phyloP scores from a whole-genome alignment of 257 asterid species.

The Forsythia viridissima region DNA sequence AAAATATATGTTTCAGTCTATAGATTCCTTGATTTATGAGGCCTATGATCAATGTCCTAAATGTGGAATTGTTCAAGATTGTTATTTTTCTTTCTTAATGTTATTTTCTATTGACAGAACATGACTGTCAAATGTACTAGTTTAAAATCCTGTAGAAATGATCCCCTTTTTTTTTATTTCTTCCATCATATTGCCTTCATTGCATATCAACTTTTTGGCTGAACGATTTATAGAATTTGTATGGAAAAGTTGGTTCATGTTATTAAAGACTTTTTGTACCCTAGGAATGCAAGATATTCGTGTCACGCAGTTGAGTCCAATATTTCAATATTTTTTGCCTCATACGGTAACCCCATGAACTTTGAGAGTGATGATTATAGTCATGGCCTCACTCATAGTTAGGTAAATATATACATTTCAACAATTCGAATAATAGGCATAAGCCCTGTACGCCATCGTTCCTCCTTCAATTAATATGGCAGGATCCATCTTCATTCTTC shows the following conservation, averaged over 20 bases:
- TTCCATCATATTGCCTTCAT: not conserved
- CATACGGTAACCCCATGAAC: not conserved
- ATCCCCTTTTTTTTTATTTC: not conserved
- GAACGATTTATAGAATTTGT: not conserved
- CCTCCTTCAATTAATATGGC: too few relatives aligned
- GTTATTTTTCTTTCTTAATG: not conserved
- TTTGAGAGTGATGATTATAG: not conserved
- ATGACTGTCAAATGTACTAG: not conserved
- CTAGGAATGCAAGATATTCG: not conserved
- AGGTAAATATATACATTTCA: not conserved
- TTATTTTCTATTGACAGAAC: not conserved
- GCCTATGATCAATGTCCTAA: not conserved
- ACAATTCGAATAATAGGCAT: not conserved
- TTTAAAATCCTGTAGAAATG: not conserved
- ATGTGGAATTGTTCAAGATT: not conserved
- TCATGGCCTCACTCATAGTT: not conserved
- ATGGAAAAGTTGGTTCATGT: not conserved
- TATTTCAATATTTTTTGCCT: too few relatives aligned
- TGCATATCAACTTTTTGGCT: not conserved
- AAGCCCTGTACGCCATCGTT: not conserved
- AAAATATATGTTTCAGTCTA: not conserved
- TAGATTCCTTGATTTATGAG: not conserved
- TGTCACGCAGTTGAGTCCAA: not conserved
- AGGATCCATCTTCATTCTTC: too few relatives aligned
- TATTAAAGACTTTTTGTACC: not conserved